Percentiles rank a stretch among this genome's conserved stretches.
phyloP scores from a whole-genome alignment of 2,329 filamentous ascomycete genomes.

The Microcera coccophila region DNA sequence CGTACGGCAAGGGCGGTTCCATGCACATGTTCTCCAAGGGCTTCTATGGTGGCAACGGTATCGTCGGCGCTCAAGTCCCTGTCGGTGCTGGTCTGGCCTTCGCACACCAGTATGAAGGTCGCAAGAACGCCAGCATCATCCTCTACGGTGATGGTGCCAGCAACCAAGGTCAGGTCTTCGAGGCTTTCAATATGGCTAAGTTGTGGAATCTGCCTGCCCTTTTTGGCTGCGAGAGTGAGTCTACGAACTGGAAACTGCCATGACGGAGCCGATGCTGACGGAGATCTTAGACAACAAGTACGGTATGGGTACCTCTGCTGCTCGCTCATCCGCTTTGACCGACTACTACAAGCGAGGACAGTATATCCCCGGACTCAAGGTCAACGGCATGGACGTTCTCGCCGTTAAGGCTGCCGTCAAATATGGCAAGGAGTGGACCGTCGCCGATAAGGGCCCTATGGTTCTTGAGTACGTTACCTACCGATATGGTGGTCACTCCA shows the following conservation, averaged over 20 bases:
- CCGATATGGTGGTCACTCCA: constrained; percentile 98
- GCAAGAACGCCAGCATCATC: constrained; percentile 81
- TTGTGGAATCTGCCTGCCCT: constrained; percentile 94
- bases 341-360: constrained; percentile 99
- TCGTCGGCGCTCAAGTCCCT: constrained; percentile 96
- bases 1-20: constrained; percentile 97
- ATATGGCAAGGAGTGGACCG: constrained; percentile 86
- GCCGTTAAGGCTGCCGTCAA: constrained; percentile 94
- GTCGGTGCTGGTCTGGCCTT: constrained; percentile 96
- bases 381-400: constrained; percentile 99
- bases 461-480: constrained; percentile 99
- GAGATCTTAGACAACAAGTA: constrained; percentile 96
- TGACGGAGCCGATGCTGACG: not conserved
- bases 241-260: not conserved
- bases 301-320: constrained; percentile 96
- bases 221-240: constrained; percentile 96
- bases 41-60: constrained; percentile 98
- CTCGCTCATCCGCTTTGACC: constrained; percentile 89
- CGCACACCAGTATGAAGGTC: constrained; percentile 87
- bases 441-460: constrained; percentile 80
- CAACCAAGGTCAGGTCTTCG: constrained; percentile 99
- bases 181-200: constrained; percentile 99
- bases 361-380: constrained; percentile 98
- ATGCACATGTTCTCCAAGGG: constrained; percentile 99
- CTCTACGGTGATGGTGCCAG: constrained; percentile 97